Conservation (phyloP, 225 moss, liverwort and hornwort genomes). For the Thuidium tamariscinum region DNA sequence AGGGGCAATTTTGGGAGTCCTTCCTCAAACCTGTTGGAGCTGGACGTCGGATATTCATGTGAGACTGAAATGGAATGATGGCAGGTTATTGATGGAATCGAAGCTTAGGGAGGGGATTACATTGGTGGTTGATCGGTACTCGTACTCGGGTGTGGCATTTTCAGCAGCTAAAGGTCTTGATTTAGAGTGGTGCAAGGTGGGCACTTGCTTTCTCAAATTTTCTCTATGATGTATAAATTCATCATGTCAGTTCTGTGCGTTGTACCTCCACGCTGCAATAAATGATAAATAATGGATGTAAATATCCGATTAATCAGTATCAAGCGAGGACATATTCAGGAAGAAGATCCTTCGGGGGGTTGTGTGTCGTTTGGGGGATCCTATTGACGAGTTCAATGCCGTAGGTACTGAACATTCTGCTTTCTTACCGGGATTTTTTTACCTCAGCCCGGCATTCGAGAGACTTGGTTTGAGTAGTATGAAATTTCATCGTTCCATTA, state of each 20-base stretch:
- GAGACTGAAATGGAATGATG: constrained; percentile 11
- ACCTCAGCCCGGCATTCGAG: not conserved
- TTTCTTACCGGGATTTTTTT: not conserved
- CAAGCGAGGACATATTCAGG: not conserved
- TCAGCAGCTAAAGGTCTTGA: constrained; percentile 92
- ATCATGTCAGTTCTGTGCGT: not conserved
- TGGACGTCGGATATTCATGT: not conserved
- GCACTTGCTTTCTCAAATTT: not conserved
- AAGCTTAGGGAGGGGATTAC: constrained; percentile 62
- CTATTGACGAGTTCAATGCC: not conserved
- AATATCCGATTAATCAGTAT: not conserved
- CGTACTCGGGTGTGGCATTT: constrained; percentile 93
- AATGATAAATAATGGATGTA: not conserved
- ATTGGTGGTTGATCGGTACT: constrained; percentile 80
- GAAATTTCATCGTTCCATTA: not conserved
- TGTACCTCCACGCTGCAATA: not conserved
- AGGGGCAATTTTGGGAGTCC: not conserved
- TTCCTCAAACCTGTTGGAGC: not conserved
- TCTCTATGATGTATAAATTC: not conserved
- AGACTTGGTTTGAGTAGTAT: not conserved
- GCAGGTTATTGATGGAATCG: constrained; percentile 70
- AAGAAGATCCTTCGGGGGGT: not conserved
- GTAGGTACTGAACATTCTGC: not conserved
- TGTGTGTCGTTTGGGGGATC: not conserved
- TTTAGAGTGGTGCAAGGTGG: constrained; percentile 87